Percentiles rank a stretch among this genome's conserved stretches.
phyloP scores from a whole-genome alignment of 495 filamentous ascomycete species.

The Choiromyces venosus region DNA sequence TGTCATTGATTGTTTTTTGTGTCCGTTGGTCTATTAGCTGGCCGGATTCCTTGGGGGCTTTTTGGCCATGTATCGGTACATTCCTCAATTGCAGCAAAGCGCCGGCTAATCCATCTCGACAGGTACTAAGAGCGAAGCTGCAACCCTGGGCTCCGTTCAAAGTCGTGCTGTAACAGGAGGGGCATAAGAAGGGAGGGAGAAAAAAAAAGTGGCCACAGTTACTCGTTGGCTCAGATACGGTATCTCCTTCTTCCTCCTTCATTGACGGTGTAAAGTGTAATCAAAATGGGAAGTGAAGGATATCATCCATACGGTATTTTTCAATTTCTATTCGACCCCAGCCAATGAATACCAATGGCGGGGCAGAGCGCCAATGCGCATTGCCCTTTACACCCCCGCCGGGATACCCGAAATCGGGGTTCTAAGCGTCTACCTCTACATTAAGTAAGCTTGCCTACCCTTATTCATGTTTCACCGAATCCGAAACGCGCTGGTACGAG shows the following conservation, averaged over 20 bases:
- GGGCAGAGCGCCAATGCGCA: neutral
- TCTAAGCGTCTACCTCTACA: constrained; percentile 31
- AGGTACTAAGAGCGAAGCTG: constrained; percentile 32
- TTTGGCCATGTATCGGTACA: constrained; percentile 24
- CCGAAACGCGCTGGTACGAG: neutral
- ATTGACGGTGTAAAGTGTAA: constrained; percentile 21
- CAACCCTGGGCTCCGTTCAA: neutral
- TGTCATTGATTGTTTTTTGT: neutral
- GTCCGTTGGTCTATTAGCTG: constrained; percentile 15
- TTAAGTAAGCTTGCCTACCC: constrained; percentile 10
- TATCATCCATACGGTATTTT: constrained; percentile 8
- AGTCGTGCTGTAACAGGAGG: constrained; percentile 21
- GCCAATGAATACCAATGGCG: neutral
- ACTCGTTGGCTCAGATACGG: neutral
- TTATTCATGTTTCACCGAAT: constrained; percentile 30
- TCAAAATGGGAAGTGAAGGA: constrained; percentile 21
- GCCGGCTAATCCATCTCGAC: constrained; percentile 35
- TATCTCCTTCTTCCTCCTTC: constrained; percentile 4
- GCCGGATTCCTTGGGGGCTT: constrained; percentile 16
- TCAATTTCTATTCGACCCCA: neutral
- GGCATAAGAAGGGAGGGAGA: constrained; percentile 15
- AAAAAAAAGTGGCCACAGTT: neutral
- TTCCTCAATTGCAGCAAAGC: constrained; percentile 18
- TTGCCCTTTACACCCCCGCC: constrained; percentile 29
- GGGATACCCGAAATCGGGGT: constrained; percentile 34